A percentile compares a stretch with the other conserved stretches of the same genome.
These are phyloP conservation scores for Suillus americanus DNA, from an alignment of 768 basidiomycete species.

Conservation along the genomic window DNA sequence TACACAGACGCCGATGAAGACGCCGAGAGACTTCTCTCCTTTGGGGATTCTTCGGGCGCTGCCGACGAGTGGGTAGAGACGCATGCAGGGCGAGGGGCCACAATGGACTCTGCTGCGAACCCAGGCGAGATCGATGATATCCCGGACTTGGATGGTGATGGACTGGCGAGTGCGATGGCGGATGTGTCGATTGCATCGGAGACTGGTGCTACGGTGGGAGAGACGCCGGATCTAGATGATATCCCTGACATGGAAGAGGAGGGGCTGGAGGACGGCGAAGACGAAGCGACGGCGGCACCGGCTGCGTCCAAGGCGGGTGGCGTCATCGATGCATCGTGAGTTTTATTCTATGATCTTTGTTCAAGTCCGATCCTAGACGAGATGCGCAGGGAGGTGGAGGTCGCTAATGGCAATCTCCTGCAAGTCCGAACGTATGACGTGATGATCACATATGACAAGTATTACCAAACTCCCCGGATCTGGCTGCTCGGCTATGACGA, in stretches of 20 bases:
- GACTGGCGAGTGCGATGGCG: conserved; percentile 43
- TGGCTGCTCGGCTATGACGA: conserved; percentile 99
- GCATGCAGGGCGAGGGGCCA: conserved; percentile 74
- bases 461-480: conserved; percentile 97
- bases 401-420: conserved; percentile 78
- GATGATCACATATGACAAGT: conserved; percentile 99
- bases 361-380: conserved; percentile 8
- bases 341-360: conserved; percentile 5
- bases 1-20: conserved; percentile 98
- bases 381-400: conserved; percentile 52
- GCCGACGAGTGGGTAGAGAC: conserved; percentile 99
- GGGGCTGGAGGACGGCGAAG: conserved; percentile 81
- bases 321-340: conserved; percentile 52
- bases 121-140: conserved; percentile 79
- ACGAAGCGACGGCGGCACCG: conserved; percentile 79
- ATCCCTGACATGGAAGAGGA: conserved; percentile 99
- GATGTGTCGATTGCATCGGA: conserved; percentile 43
- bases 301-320: conserved; percentile 52
- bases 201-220: conserved; percentile 36
- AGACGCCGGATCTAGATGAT: conserved; percentile 93
- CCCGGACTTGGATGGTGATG: conserved; percentile 74
- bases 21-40: conserved; percentile 86
- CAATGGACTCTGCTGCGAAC: conserved; percentile 52
- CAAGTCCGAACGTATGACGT: conserved; percentile 99
- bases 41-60: conserved; percentile 61